Evolutionary conservation across 805 yeast genomes (phyloP).

Genomic region (Candida golubevii): DNA sequence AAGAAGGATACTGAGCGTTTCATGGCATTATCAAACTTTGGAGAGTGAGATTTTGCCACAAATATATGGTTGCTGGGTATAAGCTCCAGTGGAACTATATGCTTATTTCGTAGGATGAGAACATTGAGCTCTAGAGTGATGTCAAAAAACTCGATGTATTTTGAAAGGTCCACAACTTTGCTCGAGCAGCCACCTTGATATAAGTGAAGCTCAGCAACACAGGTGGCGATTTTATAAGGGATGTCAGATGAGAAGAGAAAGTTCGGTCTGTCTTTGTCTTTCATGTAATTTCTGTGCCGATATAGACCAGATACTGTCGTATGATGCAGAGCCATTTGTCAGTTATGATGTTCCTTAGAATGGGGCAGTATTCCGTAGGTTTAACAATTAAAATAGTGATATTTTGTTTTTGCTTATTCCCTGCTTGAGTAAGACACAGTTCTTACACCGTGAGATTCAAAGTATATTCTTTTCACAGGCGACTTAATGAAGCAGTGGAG

Average conservation of each 20-base stretch:
- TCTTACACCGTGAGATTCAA: too few relatives aligned
- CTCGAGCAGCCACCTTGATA: conserved; percentile 12
- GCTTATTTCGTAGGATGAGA: conserved; percentile 26
- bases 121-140: conserved; percentile 35
- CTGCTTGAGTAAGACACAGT: too few relatives aligned
- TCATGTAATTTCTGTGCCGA: conserved; percentile 10
- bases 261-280: conserved; percentile 35
- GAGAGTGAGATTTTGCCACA: conserved; percentile 23
- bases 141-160: conserved; percentile 17
- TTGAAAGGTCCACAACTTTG: conserved; percentile 16
- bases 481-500: too few relatives aligned
- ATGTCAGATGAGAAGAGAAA: conserved; percentile 37
- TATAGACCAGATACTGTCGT: conserved; percentile 3
- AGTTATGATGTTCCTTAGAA: too few relatives aligned
- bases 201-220: conserved; percentile 16
- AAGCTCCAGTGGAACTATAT: conserved; percentile 30
- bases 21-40: conserved; percentile 1
- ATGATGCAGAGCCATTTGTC: neutral
- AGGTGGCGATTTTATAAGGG: conserved; percentile 18
- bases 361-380: too few relatives aligned
- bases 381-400: too few relatives aligned
- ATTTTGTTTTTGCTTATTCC: too few relatives aligned
- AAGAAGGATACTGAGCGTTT: conserved; percentile 2
- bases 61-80: conserved; percentile 32
- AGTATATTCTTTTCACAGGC: too few relatives aligned